A percentile compares a stretch with the other conserved stretches of the same genome.
Conservation (phyloP, 495 filamentous ascomycete genomes). For the Lepidopterella palustris region DNA sequence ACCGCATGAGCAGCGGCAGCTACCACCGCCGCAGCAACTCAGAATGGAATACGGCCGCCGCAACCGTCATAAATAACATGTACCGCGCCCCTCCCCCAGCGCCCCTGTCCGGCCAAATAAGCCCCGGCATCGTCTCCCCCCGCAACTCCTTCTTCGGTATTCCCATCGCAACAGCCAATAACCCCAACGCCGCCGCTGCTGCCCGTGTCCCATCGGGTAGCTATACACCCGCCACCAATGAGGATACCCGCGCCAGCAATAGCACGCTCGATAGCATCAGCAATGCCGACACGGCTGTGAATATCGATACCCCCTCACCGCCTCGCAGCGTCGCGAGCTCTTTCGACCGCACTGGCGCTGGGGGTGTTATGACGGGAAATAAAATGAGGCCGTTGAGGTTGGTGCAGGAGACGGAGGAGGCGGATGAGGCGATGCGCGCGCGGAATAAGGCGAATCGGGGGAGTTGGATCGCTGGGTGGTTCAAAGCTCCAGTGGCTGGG, state of each 20-base stretch:
- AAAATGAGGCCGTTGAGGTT: slow-evolving; percentile 80
- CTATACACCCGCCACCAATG: slow-evolving; percentile 8
- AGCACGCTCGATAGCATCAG: neutral
- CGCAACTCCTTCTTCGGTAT: slow-evolving; percentile 48
- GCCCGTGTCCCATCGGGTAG: slow-evolving; percentile 23
- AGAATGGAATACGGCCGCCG: slow-evolving; percentile 57
- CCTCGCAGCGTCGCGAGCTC: slow-evolving; percentile 21
- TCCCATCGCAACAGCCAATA: neutral
- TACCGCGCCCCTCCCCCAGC: slow-evolving; percentile 55
- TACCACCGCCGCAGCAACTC: slow-evolving; percentile 59
- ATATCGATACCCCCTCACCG: slow-evolving; percentile 21
- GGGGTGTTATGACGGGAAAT: slow-evolving; percentile 60
- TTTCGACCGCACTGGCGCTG: slow-evolving; percentile 13
- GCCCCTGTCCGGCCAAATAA: slow-evolving; percentile 53
- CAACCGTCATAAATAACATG: slow-evolving; percentile 70
- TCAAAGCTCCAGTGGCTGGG: too few species aligned
- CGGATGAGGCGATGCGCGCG: slow-evolving; percentile 37
- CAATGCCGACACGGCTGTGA: neutral
- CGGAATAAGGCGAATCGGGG: slow-evolving; percentile 54
- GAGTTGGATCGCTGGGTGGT: slow-evolving; percentile 57
- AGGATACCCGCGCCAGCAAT: slow-evolving; percentile 5
- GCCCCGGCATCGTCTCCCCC: slow-evolving; percentile 48
- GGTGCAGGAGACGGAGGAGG: slow-evolving; percentile 62
- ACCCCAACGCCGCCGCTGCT: slow-evolving; percentile 33
- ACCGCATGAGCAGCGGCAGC: slow-evolving; percentile 47